These are phyloP conservation scores for Cytospora piceicola DNA, from an alignment of 2,329 filamentous ascomycete genomes.

Conservation along the genomic window DNA sequence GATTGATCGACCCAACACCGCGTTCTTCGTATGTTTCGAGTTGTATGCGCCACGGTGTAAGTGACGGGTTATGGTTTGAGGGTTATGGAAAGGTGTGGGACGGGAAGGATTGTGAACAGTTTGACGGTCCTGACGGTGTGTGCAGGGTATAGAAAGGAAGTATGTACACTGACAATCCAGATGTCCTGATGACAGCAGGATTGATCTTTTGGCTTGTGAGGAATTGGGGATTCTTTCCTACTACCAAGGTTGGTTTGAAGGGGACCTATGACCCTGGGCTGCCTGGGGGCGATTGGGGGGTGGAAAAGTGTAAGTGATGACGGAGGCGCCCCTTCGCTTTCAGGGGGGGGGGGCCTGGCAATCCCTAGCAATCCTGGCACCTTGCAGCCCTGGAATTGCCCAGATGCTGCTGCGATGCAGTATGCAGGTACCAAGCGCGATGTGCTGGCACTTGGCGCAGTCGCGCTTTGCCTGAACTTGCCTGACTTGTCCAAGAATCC, in stretches of 20 bases:
- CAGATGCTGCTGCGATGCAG: background rate
- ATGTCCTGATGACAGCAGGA: background rate
- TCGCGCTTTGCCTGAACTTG: slow-evolving; percentile 6
- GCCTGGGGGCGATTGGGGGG: background rate
- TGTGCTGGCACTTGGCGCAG: background rate
- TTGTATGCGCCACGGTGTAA: background rate
- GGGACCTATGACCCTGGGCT: no score
- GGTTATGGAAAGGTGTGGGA: background rate
- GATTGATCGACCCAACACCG: background rate
- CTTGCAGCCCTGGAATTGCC: background rate
- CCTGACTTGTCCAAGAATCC: background rate
- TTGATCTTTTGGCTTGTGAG: background rate
- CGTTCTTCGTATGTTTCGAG: background rate
- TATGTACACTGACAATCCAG: no score
- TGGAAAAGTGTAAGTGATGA: background rate
- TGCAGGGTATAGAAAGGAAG: no score
- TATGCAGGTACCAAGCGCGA: background rate
- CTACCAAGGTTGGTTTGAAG: background rate
- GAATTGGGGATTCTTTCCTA: background rate
- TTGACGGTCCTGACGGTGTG: background rate
- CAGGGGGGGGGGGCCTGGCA: no score
- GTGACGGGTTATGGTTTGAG: background rate
- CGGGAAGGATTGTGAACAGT: background rate
- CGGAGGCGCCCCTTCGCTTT: background rate
- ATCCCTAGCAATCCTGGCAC: no score